Evolutionary conservation across 257 asterid species (phyloP).

Genomic region (Solanum etuberosum): DNA sequence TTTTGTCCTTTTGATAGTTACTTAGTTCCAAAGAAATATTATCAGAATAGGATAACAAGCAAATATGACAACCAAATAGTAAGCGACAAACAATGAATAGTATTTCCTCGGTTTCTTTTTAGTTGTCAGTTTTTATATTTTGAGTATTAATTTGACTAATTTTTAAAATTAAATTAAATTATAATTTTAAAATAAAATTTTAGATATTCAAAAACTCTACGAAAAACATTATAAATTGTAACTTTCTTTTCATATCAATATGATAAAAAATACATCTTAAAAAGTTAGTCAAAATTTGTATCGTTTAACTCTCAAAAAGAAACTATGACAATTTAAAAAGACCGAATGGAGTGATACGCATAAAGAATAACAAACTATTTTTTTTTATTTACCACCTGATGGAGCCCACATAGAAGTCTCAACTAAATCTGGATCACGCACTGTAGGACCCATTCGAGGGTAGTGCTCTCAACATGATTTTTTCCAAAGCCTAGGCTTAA

Average conservation of each 20-base stretch:
- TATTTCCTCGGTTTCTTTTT: too few species aligned
- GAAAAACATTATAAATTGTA: too few species aligned
- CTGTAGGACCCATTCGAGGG: neutral
- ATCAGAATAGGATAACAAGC: neutral
- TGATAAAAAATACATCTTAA: too few species aligned
- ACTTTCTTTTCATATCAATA: too few species aligned
- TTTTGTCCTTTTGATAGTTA: neutral
- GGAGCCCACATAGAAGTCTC: too few species aligned
- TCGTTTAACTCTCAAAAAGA: too few species aligned
- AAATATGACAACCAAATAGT: neutral
- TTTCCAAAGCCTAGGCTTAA: fast-evolving
- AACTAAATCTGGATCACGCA: neutral
- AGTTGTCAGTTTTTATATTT: fast-evolving
- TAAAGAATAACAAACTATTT: too few species aligned
- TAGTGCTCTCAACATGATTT: neutral
- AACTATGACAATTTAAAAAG: too few species aligned
- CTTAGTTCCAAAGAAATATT: neutral
- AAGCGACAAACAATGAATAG: neutral
- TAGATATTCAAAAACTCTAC: too few species aligned
- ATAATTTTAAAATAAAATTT: too few species aligned
- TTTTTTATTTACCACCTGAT: fast-evolving
- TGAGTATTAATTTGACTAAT: neutral
- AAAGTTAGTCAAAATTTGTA: neutral
- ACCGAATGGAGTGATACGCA: too few species aligned
- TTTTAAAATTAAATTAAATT: too few species aligned